Evolutionary conservation across 345 rosid genomes (phyloP), one percentile per base, ranked within the genome.

Genomic region (Conringia planisiliqua): DNA sequence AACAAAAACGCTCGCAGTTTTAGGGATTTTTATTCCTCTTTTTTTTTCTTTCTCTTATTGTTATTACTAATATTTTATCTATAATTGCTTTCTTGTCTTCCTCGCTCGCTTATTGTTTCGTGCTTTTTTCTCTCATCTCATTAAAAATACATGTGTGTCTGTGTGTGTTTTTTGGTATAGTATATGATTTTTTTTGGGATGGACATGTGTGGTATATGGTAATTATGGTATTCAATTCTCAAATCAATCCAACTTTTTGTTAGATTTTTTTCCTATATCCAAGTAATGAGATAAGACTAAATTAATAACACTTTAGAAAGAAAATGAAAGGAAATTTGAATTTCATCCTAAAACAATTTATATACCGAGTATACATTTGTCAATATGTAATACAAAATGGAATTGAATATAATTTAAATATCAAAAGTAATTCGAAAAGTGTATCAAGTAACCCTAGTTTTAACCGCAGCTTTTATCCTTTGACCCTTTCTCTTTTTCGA

Each of bases 1-100:
- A 70, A 38, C 66, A 26, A 63, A 70, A 46, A 77, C 75, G 72
- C 80, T 70, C 80, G 75, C 32, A 64, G 69, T 78, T 71, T 78
- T 47, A 48, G 50, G 58, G 48, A 29, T 71, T 71, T 48, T 77
- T 64, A 18, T 55, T 75, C 30, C 10, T 8, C 51, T 13, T 44
- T 32, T 14, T 22, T 0, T 52, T 36, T 36, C 12, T 14, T 22
- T 30, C 3, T 16, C 5, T 29, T 44, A 14, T 50, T n/a, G n/a
- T n/a, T 32, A 7, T 18, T 24, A 3, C 44, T 55, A 22, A 24
- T 51, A 50, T 51, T 51, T 63, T 59, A 33, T 52, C 16, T 35
- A 57, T 39, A 51, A 43, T 29, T 65, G 77, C 66, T 77, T 64
- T 77, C 72, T 64, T 58, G 54, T 57, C 72, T 65, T 58, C 24